Conservation (phyloP, 768 basidiomycete genomes). For the Calocybe indica region DNA sequence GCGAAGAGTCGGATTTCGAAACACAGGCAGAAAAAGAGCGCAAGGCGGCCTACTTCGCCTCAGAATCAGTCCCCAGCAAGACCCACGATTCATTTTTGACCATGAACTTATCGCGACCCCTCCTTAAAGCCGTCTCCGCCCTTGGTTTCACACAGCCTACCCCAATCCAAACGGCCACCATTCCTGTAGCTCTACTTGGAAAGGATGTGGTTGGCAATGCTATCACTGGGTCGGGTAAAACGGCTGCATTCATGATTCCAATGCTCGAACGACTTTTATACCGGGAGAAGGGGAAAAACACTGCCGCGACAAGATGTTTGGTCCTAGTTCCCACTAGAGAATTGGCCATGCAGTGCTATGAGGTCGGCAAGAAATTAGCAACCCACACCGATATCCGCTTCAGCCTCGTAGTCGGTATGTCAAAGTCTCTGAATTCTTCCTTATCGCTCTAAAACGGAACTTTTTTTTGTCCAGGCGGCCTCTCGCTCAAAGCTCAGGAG, state of each 20-base stretch:
- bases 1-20: slow-evolving; percentile 41
- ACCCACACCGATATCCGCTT: slow-evolving; percentile 86
- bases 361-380: slow-evolving; percentile 82
- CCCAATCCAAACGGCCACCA: slow-evolving; percentile 91
- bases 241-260: slow-evolving; percentile 94
- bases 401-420: slow-evolving; percentile 85
- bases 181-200: slow-evolving; percentile 89
- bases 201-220: slow-evolving; percentile 96
- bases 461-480: slow-evolving; percentile 54
- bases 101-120: slow-evolving; percentile 94
- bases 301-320: slow-evolving; percentile 84
- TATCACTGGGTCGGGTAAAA: slow-evolving; percentile 97
- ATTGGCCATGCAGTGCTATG: slow-evolving; percentile 92
- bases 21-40: slow-evolving; percentile 66
- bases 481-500: slow-evolving; percentile 93
- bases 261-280: slow-evolving; percentile 90
- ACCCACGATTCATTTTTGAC: slow-evolving; percentile 77
- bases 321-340: slow-evolving; percentile 94
- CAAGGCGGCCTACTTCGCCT: slow-evolving; percentile 87
- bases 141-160: slow-evolving; percentile 83
- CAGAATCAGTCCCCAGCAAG: slow-evolving; percentile 40
- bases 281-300: slow-evolving; percentile 82
- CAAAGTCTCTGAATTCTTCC: not conserved
- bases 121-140: slow-evolving; percentile 84
- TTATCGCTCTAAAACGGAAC: slow-evolving; percentile 6